Conservation (phyloP, 306 rosid species). For the cucumber (Cucumis sativus) region DNA sequence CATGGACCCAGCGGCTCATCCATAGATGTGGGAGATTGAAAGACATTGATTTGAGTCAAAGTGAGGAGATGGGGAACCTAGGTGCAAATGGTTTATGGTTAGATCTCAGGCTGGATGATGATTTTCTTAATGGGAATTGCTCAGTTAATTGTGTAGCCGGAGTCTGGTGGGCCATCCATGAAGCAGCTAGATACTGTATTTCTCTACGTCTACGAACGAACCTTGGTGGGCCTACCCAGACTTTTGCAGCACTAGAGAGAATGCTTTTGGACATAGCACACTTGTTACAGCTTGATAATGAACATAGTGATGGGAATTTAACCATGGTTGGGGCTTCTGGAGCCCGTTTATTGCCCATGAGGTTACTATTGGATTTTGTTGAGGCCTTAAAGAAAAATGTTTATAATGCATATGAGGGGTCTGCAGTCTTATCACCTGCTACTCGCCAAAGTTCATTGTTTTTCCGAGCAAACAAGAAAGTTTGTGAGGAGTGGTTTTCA, state of each 20-base stretch:
- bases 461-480: conserved; percentile 92
- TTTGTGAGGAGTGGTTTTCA: conserved; percentile 98
- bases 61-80: conserved; percentile 52
- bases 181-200: conserved; percentile 88
- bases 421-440: conserved; percentile 65
- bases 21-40: conserved; percentile 61
- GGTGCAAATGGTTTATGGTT: conserved; percentile 46
- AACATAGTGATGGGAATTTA: conserved; percentile 79
- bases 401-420: conserved; percentile 91
- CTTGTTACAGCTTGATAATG: conserved; percentile 73
- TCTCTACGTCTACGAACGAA: conserved; percentile 76
- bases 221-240: conserved; percentile 97
- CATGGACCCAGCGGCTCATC: conserved; percentile 89
- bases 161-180: conserved; percentile 94
- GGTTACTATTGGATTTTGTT: conserved; percentile 71
- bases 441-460: conserved; percentile 76
- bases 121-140: conserved; percentile 53
- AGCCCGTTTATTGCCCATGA: conserved; percentile 91
- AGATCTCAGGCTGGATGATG: conserved; percentile 68
- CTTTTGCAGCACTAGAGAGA: conserved; percentile 88
- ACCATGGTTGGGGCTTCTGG: conserved; percentile 92
- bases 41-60: conserved; percentile 40
- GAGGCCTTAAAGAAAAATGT: conserved; percentile 92
- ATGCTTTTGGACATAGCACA: conserved; percentile 92
- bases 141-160: conserved; percentile 78